Percentiles rank a stretch among this genome's conserved stretches.
Evolutionary conservation across 768 basidiomycete genomes (phyloP).

Genomic region (Naganishia kalamii): DNA sequence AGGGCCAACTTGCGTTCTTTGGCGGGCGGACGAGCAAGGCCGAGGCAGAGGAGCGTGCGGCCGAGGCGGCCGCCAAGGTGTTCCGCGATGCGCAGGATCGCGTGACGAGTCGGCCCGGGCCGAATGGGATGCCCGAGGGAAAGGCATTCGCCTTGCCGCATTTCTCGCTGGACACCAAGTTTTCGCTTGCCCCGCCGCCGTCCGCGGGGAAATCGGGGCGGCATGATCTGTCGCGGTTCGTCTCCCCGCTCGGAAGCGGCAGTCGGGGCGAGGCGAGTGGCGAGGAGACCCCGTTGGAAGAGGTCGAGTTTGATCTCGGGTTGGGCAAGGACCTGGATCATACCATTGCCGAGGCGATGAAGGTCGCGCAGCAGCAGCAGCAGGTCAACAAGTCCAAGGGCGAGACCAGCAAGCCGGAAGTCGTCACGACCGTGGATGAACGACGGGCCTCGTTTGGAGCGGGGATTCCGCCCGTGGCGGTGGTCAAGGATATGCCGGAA

Average conservation of each 20-base stretch:
- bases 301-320: conserved; percentile 38
- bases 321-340: conserved; percentile 44
- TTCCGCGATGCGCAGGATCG: conserved; percentile 8
- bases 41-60: not conserved
- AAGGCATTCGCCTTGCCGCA: conserved; percentile 31
- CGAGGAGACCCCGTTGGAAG: conserved; percentile 5
- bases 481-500: conserved; percentile 29
- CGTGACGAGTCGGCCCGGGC: not conserved
- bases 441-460: not conserved
- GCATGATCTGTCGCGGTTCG: not conserved
- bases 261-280: conserved; percentile 12
- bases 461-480: conserved; percentile 1
- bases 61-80: not conserved
- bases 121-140: conserved; percentile 3
- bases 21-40: not conserved
- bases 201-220: not conserved
- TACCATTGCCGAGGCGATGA: conserved; percentile 40
- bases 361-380: conserved; percentile 13
- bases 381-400: conserved; percentile 7
- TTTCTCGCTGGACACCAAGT: conserved; percentile 41
- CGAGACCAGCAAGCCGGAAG: not conserved
- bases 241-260: not conserved
- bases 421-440: not conserved
- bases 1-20: not conserved
- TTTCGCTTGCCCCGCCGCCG: conserved; percentile 30